Conservation (phyloP, 305 asterid species). For the Fraxinus xanthoxyloides region DNA sequence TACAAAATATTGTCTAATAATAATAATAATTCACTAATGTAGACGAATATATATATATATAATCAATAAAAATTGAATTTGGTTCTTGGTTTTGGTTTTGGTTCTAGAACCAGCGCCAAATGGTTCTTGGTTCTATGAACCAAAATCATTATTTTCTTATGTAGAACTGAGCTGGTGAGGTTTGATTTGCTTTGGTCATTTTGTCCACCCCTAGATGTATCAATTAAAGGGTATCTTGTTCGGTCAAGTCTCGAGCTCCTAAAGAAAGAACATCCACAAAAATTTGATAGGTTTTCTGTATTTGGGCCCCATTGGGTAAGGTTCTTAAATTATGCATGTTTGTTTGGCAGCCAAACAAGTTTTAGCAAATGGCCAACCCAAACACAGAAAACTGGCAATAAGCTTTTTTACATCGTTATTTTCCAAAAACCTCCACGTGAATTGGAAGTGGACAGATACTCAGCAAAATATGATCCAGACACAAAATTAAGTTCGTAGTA, state of each 20-base stretch:
- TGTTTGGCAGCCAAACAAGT: not conserved
- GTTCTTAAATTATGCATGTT: not conserved
- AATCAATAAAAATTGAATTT: too few relatives aligned
- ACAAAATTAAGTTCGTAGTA: not conserved
- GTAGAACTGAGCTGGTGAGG: too few relatives aligned
- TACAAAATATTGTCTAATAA: too few relatives aligned
- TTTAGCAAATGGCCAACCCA: not conserved
- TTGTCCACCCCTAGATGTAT: not conserved
- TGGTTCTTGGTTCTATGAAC: too few relatives aligned
- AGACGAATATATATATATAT: too few relatives aligned
- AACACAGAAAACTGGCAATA: not conserved
- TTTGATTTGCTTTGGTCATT: too few relatives aligned
- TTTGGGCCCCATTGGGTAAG: not conserved
- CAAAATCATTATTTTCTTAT: too few relatives aligned
- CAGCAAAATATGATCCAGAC: not conserved
- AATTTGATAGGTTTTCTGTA: not conserved
- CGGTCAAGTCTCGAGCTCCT: not conserved
- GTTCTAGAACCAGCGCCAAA: too few relatives aligned
- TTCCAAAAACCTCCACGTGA: not conserved
- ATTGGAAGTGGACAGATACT: not conserved
- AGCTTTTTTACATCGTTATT: not conserved
- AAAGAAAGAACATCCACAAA: constrained; percentile 7
- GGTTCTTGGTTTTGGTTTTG: too few relatives aligned
- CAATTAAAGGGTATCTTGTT: not conserved
- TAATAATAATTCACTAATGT: too few relatives aligned